Evolutionary conservation across 2,329 filamentous ascomycete species (phyloP).

Genomic region (Cryphonectria radicalis): DNA sequence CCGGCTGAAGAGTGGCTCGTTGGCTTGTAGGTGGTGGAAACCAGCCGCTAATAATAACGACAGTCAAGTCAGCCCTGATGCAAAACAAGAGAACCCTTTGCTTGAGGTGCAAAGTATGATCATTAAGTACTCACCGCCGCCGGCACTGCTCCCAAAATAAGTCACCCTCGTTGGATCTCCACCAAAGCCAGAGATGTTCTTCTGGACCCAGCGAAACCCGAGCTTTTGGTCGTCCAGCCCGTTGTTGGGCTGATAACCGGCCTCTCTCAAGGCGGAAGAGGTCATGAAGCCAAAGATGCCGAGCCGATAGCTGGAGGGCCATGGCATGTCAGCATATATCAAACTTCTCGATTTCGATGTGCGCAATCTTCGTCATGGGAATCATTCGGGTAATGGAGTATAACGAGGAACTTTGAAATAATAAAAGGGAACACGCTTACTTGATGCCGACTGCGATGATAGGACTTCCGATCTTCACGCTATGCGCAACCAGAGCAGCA

Average conservation of each 20-base stretch:
- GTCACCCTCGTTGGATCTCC: conserved; percentile 41
- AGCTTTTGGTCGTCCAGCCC: conserved; percentile 45
- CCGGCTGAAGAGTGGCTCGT: conserved; percentile 25
- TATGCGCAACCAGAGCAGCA: conserved; percentile 48
- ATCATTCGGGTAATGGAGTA: background rate
- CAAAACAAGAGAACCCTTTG: background rate
- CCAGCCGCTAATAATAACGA: conserved; percentile 15
- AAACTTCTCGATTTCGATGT: background rate
- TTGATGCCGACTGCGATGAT: conserved; percentile 52
- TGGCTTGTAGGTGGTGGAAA: conserved; percentile 25
- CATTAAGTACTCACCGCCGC: conserved; percentile 43
- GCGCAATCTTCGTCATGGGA: background rate
- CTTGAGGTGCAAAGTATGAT: background rate
- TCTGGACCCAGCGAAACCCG: conserved; percentile 40
- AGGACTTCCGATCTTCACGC: conserved; percentile 47
- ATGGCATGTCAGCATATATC: background rate
- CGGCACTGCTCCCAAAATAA: conserved; percentile 52
- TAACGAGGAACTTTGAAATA: background rate
- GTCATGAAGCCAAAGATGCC: conserved; percentile 51
- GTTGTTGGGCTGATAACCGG: conserved; percentile 50
- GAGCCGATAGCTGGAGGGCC: conserved; percentile 48
- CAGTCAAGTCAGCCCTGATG: background rate
- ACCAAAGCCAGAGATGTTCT: conserved; percentile 41
- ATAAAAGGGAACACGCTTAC: conserved; percentile 38
- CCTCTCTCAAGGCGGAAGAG: conserved; percentile 50